Evolutionary conservation across 768 basidiomycete genomes (phyloP).

Genomic region (Tulasnella sp.): DNA sequence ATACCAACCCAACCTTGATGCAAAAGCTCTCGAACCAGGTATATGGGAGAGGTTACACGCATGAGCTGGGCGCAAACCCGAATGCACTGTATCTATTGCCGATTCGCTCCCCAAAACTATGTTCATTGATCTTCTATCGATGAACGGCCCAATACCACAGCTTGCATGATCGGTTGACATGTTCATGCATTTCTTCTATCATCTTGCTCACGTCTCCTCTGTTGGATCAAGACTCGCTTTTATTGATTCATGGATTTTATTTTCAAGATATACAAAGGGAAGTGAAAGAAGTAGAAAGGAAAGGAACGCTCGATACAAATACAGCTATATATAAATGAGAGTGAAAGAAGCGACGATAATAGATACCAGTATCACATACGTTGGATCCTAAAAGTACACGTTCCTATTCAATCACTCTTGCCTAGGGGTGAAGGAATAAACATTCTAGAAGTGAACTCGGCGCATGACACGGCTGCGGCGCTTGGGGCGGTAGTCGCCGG

Average conservation of each 20-base stretch:
- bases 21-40: neutral
- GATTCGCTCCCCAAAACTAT: no score
- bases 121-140: neutral
- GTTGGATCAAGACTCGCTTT: neutral
- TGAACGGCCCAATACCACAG: neutral
- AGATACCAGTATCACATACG: neutral
- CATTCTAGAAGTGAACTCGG: neutral
- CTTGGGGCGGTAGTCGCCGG: constrained; percentile 11
- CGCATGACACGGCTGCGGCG: constrained; percentile 13
- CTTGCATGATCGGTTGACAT: no score
- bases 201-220: neutral
- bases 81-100: no score
- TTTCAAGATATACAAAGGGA: neutral
- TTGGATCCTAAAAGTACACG: neutral
- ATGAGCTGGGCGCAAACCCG: no score
- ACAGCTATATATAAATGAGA: neutral
- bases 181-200: neutral
- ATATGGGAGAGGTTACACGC: neutral
- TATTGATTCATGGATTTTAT: neutral
- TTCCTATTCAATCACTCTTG: neutral
- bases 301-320: neutral
- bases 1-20: neutral
- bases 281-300: neutral
- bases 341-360: constrained; percentile 8
- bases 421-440: neutral